phyloP scores from a whole-genome alignment of 495 filamentous ascomycete genomes.

The Wilcoxina mikolae region DNA sequence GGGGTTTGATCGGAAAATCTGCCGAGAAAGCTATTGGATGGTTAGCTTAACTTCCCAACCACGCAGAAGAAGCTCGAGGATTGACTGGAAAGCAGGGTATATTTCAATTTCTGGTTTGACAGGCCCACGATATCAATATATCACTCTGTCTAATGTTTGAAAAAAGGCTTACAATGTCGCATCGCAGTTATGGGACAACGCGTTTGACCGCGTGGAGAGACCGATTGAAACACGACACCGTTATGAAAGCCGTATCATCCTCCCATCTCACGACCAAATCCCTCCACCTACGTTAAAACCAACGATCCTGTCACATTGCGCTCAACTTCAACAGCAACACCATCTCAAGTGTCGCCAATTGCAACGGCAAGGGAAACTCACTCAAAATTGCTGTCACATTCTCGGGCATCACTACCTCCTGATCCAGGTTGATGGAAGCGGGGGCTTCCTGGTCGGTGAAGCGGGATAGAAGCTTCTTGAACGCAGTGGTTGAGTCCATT shows the following conservation, averaged over 20 bases:
- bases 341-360: slow-evolving; percentile 33
- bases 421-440: too few relatives aligned
- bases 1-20: slow-evolving; percentile 34
- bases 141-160: neutral
- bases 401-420: neutral
- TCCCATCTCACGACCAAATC: slow-evolving; percentile 30
- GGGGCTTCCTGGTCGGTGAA: too few relatives aligned
- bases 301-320: slow-evolving; percentile 34
- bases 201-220: slow-evolving; percentile 41
- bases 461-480: slow-evolving; percentile 39
- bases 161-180: slow-evolving; percentile 31
- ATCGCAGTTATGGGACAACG: slow-evolving; percentile 46
- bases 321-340: slow-evolving; percentile 44
- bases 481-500: slow-evolving; percentile 41
- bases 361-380: slow-evolving; percentile 36
- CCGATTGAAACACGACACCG: slow-evolving; percentile 34
- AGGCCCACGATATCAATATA: neutral
- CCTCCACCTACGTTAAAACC: slow-evolving; percentile 36
- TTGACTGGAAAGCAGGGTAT: too few relatives aligned
- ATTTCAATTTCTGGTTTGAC: neutral
- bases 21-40: slow-evolving; percentile 43
- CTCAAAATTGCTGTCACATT: too few relatives aligned
- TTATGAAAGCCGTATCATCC: slow-evolving; percentile 39
- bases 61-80: too few relatives aligned
- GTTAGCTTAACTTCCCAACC: slow-evolving; percentile 40